Percentiles rank a stretch among this genome's conserved stretches.
Conservation (phyloP, 2,329 filamentous ascomycete species). For the Apiospora hydei region DNA sequence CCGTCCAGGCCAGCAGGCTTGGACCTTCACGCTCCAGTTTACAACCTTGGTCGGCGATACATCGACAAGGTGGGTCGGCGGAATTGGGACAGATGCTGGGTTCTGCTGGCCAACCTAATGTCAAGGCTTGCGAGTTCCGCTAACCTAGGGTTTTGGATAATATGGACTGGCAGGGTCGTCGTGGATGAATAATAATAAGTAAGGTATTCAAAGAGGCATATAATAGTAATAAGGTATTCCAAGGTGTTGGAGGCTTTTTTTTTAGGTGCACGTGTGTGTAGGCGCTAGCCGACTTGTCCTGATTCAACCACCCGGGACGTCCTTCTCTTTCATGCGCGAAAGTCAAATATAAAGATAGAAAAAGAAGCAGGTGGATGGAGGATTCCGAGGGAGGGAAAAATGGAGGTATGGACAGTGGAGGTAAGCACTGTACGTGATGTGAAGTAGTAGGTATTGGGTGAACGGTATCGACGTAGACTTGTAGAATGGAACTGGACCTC, state of each 20-base stretch:
- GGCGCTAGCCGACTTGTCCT: neutral
- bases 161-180: neutral
- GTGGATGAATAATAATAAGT: constrained; percentile 3
- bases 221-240: constrained; percentile 21
- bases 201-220: neutral
- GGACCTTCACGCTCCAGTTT: constrained; percentile 14
- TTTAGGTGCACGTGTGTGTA: constrained; percentile 11
- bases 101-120: constrained; percentile 9
- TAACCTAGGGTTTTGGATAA: constrained; percentile 1
- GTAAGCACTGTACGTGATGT: neutral
- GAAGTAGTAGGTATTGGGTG: neutral
- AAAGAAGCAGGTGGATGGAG: neutral
- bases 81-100: neutral
- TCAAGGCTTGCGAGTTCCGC: constrained; percentile 12
- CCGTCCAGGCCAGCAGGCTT: constrained; percentile 11
- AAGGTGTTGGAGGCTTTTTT: constrained; percentile 7
- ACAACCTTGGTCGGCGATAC: constrained; percentile 11
- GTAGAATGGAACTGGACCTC: neutral
- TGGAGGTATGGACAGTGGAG: neutral
- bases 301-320: neutral
- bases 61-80: constrained; percentile 19
- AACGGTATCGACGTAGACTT: neutral
- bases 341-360: neutral
- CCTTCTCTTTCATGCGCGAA: neutral
- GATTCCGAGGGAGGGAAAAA: neutral